Conservation (phyloP, 2,329 filamentous ascomycete genomes). For the Metarhizium brunneum region DNA sequence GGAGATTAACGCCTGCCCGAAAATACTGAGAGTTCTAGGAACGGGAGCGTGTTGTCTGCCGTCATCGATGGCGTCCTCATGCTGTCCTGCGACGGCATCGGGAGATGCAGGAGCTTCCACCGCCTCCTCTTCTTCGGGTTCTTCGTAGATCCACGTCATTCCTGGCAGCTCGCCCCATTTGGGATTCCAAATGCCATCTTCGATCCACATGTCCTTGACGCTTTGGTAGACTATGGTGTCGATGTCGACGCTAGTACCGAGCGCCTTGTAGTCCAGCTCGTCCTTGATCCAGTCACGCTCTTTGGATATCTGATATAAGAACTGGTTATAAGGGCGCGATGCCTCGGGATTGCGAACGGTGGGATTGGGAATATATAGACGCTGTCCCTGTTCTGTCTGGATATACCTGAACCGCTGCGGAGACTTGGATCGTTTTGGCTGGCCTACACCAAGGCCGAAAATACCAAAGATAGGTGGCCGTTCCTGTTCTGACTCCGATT, state of each 20-base stretch:
- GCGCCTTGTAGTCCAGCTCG: neutral
- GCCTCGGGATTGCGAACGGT: neutral
- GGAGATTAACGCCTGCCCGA: too few relatives aligned
- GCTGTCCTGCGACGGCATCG: too few relatives aligned
- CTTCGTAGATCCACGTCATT: constrained; percentile 5
- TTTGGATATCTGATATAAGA: neutral
- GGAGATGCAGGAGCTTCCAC: too few relatives aligned
- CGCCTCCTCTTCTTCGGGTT: neutral
- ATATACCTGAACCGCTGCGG: neutral
- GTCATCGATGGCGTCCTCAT: too few relatives aligned
- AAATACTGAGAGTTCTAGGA: too few relatives aligned
- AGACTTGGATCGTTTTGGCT: too few relatives aligned
- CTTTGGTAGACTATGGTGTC: constrained; percentile 3
- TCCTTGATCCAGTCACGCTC: neutral
- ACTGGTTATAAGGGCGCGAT: neutral
- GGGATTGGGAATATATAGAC: neutral
- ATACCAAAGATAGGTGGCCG: too few relatives aligned
- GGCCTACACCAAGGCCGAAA: too few relatives aligned
- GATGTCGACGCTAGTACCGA: neutral
- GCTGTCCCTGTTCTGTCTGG: neutral
- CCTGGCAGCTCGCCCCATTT: constrained; percentile 6
- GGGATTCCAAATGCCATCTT: constrained; percentile 6
- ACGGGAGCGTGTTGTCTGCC: too few relatives aligned
- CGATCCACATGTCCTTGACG: constrained; percentile 7
- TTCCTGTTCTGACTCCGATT: too few relatives aligned